Evolutionary conservation across 192 early-diverging fungal genomes (phyloP), one percentile per base, ranked within the genome.

Genomic region (Geosiphon pyriformis): DNA sequence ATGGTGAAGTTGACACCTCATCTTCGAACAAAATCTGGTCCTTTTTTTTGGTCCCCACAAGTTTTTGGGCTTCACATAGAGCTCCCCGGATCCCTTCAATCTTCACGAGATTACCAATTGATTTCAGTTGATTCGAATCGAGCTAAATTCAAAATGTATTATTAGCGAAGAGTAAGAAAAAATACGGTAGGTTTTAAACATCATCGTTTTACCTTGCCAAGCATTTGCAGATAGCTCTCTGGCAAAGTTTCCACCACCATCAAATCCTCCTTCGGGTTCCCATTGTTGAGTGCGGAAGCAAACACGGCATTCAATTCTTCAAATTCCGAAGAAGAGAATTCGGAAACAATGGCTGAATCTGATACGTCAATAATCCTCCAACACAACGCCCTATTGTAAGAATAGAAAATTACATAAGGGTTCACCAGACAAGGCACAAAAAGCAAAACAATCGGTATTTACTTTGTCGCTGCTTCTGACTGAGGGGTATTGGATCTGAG

Each of bases 221-320:
- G 32, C 53, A 50, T 52, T 32, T 70, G 8, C 10, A 70, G 29
- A 23, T 34, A 70, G 51, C 33, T 70, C 27, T 70, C 68, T 62
- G 61, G 49, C 27, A 25, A 25, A 46, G 50, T 59, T 47, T 70
- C 68, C 29, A n/a, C n/a, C n/a, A n/a, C n/a, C n/a, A n/a, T n/a
- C n/a, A 70, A 29, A n/a, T n/a, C n/a, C n/a, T n/a, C n/a, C n/a
- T n/a, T n/a, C 27, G 62, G 25, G 25, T 58, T 61, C 59, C 49
- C 61, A 61, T 62, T 30, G 47, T 62, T 31, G 26, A 61, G 30
- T 1, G 31, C 18, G 42, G 52, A 55, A 42, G 2, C 53, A 55
- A 66, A 55, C 10, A 53, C 34, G 20, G 33, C 33, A 29, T 55
- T 66, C 52, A 65, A 18, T 30, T 65, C 34, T 65, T 49, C 52